phyloP scores from a whole-genome alignment of 768 basidiomycete species.

The Panaeolus papilionaceus region DNA sequence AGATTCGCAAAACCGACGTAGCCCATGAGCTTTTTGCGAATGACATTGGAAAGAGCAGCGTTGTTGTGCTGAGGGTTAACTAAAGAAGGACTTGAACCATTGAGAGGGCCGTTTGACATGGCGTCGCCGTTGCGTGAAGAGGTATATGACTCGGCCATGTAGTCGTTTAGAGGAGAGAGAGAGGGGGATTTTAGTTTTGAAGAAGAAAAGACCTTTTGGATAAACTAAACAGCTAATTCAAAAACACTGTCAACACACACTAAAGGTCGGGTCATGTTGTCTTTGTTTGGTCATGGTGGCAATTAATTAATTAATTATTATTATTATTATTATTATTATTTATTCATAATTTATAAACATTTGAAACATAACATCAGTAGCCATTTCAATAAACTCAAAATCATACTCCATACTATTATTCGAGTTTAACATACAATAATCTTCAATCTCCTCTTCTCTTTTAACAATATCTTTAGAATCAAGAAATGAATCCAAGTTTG shows the following conservation, averaged over 20 bases:
- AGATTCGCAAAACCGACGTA: slow-evolving; percentile 98
- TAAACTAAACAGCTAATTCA: slow-evolving; percentile 35
- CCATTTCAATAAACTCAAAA: neutral
- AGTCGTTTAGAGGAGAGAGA: slow-evolving; percentile 34
- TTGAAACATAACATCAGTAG: neutral
- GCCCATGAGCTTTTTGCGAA: slow-evolving; percentile 93
- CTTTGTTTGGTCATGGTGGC: slow-evolving; percentile 53
- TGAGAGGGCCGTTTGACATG: slow-evolving; percentile 62
- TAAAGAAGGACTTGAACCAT: slow-evolving; percentile 70
- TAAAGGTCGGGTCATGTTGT: slow-evolving; percentile 55
- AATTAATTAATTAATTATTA: slow-evolving; percentile 23
- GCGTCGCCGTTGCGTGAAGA: slow-evolving; percentile 72
- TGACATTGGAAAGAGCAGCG: slow-evolving; percentile 51
- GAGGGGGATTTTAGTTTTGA: slow-evolving; percentile 38
- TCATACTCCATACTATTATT: neutral
- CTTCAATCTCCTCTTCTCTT: neutral
- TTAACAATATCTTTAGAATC: neutral
- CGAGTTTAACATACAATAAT: too few species aligned
- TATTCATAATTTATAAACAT: slow-evolving; percentile 1
- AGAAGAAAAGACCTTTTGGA: slow-evolving; percentile 44
- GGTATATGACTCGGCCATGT: slow-evolving; percentile 81
- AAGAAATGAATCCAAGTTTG: neutral
- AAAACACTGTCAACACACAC: slow-evolving; percentile 35
- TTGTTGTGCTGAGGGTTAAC: slow-evolving; percentile 39
- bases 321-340: neutral